phyloP scores from a whole-genome alignment of 495 filamentous ascomycete species.

The Friedmanniomyces endolithicus region DNA sequence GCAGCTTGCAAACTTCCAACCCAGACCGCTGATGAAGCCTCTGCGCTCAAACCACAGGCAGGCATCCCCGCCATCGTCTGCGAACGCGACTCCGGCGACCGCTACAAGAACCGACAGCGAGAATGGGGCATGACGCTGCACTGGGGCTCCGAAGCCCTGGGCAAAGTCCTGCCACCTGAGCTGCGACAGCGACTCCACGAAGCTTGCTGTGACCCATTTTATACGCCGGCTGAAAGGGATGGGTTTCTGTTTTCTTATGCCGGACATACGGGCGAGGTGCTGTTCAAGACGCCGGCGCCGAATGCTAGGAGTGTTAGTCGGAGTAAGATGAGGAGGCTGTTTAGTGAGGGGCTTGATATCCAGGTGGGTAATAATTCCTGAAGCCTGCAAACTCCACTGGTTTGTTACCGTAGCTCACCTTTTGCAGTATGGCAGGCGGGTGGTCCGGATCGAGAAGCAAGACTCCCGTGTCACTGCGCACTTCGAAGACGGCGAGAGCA shows the following conservation, averaged over 20 bases:
- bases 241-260: background rate
- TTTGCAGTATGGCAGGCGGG: background rate
- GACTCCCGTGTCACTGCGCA: background rate
- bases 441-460: background rate
- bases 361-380: background rate
- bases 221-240: background rate
- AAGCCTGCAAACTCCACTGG: background rate
- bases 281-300: background rate
- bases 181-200: background rate
- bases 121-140: slow-evolving; percentile 8
- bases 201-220: background rate
- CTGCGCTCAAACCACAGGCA: background rate
- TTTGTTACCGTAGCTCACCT: background rate
- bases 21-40: background rate
- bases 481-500: background rate
- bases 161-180: background rate
- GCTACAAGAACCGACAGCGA: background rate
- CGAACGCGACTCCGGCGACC: background rate
- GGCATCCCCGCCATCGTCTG: background rate
- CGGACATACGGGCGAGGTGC: background rate
- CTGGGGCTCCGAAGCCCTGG: background rate
- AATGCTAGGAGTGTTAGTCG: background rate
- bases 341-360: slow-evolving; percentile 2
- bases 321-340: slow-evolving; percentile 1
- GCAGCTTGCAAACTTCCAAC: no score